Percentiles rank a stretch among this genome's conserved stretches.
phyloP scores from a whole-genome alignment of 345 rosid species.

The Theobroma cacao region DNA sequence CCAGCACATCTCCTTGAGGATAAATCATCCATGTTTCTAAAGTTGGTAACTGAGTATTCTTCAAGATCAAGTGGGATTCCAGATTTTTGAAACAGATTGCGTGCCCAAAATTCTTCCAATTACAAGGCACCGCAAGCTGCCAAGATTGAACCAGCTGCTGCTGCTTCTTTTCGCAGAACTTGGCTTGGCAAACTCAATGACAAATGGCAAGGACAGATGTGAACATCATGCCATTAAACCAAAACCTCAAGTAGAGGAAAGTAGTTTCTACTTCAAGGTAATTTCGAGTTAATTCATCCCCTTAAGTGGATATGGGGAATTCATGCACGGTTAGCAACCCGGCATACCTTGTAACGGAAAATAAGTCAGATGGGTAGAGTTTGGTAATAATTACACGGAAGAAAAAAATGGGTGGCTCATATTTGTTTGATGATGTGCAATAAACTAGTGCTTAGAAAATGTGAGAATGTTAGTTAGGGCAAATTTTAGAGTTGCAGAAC shows the following conservation, averaged over 20 bases:
- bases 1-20: constrained; percentile 81
- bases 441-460: constrained; percentile 25
- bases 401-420: background rate
- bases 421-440: constrained; percentile 34
- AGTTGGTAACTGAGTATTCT: constrained; percentile 88
- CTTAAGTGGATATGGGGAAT: constrained; percentile 9
- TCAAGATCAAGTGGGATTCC: constrained; percentile 93
- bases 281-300: constrained; percentile 15
- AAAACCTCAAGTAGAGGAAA: constrained; percentile 9
- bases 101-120: constrained; percentile 23
- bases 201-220: constrained; percentile 1
- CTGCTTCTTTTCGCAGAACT: constrained; percentile 19
- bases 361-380: constrained; percentile 18
- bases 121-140: constrained; percentile 20
- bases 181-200: constrained; percentile 18
- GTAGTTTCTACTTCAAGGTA: constrained; percentile 15
- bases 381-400: constrained; percentile 15
- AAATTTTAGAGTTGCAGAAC: constrained; percentile 28
- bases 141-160: constrained; percentile 13
- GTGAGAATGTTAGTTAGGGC: constrained; percentile 1
- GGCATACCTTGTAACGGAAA: constrained; percentile 14
- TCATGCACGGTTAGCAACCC: background rate
- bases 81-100: constrained; percentile 50
- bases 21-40: constrained; percentile 88
- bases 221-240: constrained; percentile 9